A percentile compares a stretch with the other conserved stretches of the same genome.
phyloP scores from a whole-genome alignment of 495 filamentous ascomycete genomes.

The Neurospora sp. region DNA sequence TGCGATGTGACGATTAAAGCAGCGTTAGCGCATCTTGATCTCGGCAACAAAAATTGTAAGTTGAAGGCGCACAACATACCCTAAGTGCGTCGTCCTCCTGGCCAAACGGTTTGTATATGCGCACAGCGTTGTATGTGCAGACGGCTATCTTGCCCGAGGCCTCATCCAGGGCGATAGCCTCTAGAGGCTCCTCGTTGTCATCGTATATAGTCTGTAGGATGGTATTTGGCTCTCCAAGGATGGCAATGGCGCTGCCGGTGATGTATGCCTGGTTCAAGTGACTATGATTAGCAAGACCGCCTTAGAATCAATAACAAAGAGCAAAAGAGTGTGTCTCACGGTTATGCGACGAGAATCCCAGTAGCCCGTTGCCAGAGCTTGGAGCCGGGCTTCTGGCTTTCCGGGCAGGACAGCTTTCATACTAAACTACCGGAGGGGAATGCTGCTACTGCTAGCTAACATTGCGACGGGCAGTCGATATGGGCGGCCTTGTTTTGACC shows the following conservation, averaged over 20 bases:
- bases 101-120: constrained; percentile 70
- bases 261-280: constrained; percentile 61
- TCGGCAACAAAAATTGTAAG: not conserved
- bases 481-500: not conserved
- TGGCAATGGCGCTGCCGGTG: constrained; percentile 74
- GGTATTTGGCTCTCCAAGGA: constrained; percentile 63
- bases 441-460: not conserved
- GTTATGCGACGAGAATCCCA: constrained; percentile 76
- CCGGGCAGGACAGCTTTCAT: constrained; percentile 80
- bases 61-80: constrained; percentile 28
- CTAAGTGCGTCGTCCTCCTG: constrained; percentile 59
- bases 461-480: not conserved
- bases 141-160: constrained; percentile 76
- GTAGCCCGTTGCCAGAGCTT: constrained; percentile 75
- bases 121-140: constrained; percentile 52
- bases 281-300: not conserved
- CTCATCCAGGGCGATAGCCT: constrained; percentile 70
- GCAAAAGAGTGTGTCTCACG: constrained; percentile 35
- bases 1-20: constrained; percentile 30
- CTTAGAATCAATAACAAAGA: not conserved
- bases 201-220: constrained; percentile 88
- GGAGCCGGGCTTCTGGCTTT: constrained; percentile 78
- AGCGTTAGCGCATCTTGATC: constrained; percentile 21
- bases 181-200: constrained; percentile 59
- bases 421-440: constrained; percentile 10